phyloP scores from a whole-genome alignment of 2,329 filamentous ascomycete genomes.

The Aureobasidium sp. region DNA sequence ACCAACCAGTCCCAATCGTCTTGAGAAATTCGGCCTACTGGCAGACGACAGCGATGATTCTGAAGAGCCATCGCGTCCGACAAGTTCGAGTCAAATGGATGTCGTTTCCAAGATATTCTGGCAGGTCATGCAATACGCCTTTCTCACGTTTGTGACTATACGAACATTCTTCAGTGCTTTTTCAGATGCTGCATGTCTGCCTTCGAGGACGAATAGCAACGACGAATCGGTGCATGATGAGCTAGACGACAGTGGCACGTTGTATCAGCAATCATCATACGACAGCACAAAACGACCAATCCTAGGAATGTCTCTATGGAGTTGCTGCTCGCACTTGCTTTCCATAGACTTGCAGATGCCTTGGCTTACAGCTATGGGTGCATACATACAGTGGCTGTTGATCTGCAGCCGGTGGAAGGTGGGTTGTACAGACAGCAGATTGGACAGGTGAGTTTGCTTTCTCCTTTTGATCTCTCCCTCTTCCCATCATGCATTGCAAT shows the following conservation, averaged over 20 bases:
- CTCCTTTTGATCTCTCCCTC: constrained; percentile 6
- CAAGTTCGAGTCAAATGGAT: constrained; percentile 6
- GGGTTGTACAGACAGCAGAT: constrained; percentile 64
- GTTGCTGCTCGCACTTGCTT: constrained; percentile 63
- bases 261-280: constrained; percentile 17
- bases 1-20: constrained; percentile 34
- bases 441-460: constrained; percentile 75
- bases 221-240: background rate
- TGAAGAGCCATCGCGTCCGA: background rate
- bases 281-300: constrained; percentile 53
- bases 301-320: constrained; percentile 69
- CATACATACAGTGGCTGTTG: constrained; percentile 67
- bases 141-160: constrained; percentile 45
- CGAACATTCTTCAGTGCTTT: constrained; percentile 61
- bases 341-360: constrained; percentile 79
- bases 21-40: constrained; percentile 53
- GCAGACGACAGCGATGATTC: constrained; percentile 25
- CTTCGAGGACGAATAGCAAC: constrained; percentile 41
- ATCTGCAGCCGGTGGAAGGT: constrained; percentile 68
- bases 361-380: constrained; percentile 72
- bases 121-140: constrained; percentile 46
- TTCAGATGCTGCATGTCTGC: constrained; percentile 60
- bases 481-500: background rate
- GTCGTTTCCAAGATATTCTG: constrained; percentile 28
- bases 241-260: background rate